Evolutionary conservation across 208 protist species (phyloP), one percentile per base, ranked within the genome.

Genomic region (Porcisia deanei): DNA sequence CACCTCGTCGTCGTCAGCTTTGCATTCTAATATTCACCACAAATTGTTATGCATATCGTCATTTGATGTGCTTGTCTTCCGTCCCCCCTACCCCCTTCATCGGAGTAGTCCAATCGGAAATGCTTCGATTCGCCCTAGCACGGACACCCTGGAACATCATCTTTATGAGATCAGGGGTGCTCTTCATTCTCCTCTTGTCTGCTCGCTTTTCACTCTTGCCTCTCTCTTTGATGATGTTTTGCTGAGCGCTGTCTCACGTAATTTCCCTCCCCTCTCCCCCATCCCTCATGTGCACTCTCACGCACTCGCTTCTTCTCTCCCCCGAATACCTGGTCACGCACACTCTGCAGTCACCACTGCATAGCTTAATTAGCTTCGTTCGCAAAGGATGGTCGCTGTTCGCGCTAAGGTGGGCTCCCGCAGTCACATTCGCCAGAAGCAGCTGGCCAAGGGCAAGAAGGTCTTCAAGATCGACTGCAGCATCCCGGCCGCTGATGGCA

Each of bases 351-450:
- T 52, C 58, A 43, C 43, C 41, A 34, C n/a, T 61, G 39, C 25
- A 49, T 76, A 6, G 22, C 20, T 64, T 16, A 57, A 68, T 53
- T n/a, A 61, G 57, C 37, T 3, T 65, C 58, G 41, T n/a, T 25
- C 39, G 25, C 4, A 43, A 86, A 59, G 30, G 70, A 97, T 97
- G 93, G 93, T 97, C 77, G 93, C 93, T 70, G 88, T 97, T 88
- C 93, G 93, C 80, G 90, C 90, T 75, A 96, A 96, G 89, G 92
- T 96, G 77, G 92, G 92, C 79, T 91, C 90, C 78, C 92, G 92
- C 81, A 87, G 88, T 75, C 91, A 86, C 71, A 59, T 92, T 73
- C 92, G 91, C 85, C 86, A 91, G 82, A 91, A 89, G 85, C 85
- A 93, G 85, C 88, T 97, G 70, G 61, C 87, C 72, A 97, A 97